Evolutionary conservation across 2,329 filamentous ascomycete species (phyloP), one percentile per base, ranked within the genome.

Genomic region (Colletotrichum sp.): DNA sequence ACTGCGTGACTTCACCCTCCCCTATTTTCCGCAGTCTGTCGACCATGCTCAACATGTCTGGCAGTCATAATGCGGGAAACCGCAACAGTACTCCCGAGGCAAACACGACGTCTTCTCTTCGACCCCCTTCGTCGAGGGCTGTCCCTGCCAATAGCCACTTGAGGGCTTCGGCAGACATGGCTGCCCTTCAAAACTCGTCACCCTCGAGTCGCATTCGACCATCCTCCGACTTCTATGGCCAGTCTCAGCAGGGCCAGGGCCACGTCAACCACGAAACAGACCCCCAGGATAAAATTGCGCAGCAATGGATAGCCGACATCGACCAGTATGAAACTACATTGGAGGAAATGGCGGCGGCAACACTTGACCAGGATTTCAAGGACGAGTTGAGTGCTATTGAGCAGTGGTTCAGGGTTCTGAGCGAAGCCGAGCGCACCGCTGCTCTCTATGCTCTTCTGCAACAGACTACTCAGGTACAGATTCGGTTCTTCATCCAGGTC

Each of bases 281-380:
- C 85, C 92, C 94, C 12, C 93, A 97, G 84, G 97, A 98, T 84
- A 96, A 96, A 85, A 94, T 96, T 78, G 96, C 96, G 66, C 96
- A 98, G 87, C 96, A 99, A 86, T 99, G 97, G 97, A 96, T 99
- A 81, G 96, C 96, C 71, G 97, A 99, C 82, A 98, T 99, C 80
- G 97, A 99, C 83, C 96, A 98, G 85, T 98, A 98, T 82, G 97
- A 99, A 89, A 98, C 93, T n/a, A 99, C 97, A 2, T 87, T 99
- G 81, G 97, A 98, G 85, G 97, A 99, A 84, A 99, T 99, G 97
- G 97, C 97, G 58, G 96, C 96, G 36, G 97, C 97, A 32, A 98
- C 97, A n/a, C 89, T 98, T 70, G 97, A 99, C 83, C 97, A 99
- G 88, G 97, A 99, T 83, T 99, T 99, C 89, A 99, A 99, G 88